Conservation (phyloP, 2,329 filamentous ascomycete species). For the Claviceps digitariae region DNA sequence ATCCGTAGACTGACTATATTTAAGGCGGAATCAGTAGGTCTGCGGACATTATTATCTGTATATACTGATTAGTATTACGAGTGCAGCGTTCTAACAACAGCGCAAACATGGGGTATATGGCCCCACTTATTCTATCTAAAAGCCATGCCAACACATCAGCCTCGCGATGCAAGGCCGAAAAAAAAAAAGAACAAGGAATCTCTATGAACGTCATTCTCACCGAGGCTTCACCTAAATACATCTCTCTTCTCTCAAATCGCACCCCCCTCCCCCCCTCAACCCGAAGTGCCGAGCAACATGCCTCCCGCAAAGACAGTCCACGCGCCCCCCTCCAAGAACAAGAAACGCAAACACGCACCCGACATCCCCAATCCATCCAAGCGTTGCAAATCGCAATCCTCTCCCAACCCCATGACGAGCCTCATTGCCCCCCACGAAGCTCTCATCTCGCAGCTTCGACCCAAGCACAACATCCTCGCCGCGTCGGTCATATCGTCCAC, state of each 20-base stretch:
- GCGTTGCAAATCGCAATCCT: constrained; percentile 3
- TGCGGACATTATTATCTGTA: no score
- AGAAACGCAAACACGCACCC: constrained; percentile 1
- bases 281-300: not conserved
- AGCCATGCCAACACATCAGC: not conserved
- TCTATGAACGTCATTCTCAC: not conserved
- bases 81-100: no score
- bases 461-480: constrained; percentile 35
- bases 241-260: not conserved
- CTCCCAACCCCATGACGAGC: constrained; percentile 7
- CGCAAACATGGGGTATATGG: not conserved
- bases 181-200: not conserved
- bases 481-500: constrained; percentile 46
- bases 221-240: not conserved
- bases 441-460: constrained; percentile 28
- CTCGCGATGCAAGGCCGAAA: not conserved
- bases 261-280: no score
- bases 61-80: no score
- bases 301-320: not conserved
- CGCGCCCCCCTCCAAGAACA: not conserved
- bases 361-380: not conserved
- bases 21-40: no score
- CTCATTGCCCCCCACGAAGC: constrained; percentile 26
- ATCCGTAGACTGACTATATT: no score
- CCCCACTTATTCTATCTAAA: not conserved